Evolutionary conservation across 441 rosid species (phyloP), one percentile per base, ranked within the genome.

Genomic region (Populus trichocarpa): DNA sequence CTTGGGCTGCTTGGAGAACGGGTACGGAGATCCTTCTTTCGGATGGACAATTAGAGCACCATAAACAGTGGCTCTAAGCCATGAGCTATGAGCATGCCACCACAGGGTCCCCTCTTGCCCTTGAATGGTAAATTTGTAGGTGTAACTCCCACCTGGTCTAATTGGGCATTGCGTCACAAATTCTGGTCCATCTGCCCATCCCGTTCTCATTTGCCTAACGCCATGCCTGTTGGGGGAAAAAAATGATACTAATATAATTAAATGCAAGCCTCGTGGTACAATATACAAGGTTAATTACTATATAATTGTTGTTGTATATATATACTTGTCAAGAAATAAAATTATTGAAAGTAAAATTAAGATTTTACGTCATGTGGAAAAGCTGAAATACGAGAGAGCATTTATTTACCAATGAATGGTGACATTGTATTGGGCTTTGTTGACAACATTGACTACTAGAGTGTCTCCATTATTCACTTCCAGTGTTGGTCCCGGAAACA

Each of bases 151-250:
- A n/a, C n/a, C n/a, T n/a, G n/a, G n/a, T n/a, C n/a, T n/a, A n/a
- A n/a, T n/a, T 7, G 97, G 97, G 32, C 98, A 94, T 70, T 92
- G 96, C 6, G 97, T 94, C 81, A 92, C 92, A 32, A 91, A 92
- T 75, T 94, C 98, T 3, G 98, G 97, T 12, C 98, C 98, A 80
- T 94, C 98, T 23, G 98, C 96, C 97, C 98, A 92, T 25, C 87
- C 97, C 0, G 91, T 92, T 83, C 96, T 85, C 63, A 91, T 84
- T 78, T 94, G 96, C 79, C 94, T 84, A 11, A 92, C 76, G 10
- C 98, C 98, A 74, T 94, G 98, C 98, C 98, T 93, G 32, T 30
- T 30, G 32, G 32, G 32, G 32, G 30, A 3, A 30, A 30, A 0
- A 30, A 30, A 30, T 30, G 42, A 66, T n/a, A 53, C 7, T 13